Percentiles rank a stretch among this genome's conserved stretches.
Conservation (phyloP, 441 rosid genomes). For the Dalechampia spathulata region DNA sequence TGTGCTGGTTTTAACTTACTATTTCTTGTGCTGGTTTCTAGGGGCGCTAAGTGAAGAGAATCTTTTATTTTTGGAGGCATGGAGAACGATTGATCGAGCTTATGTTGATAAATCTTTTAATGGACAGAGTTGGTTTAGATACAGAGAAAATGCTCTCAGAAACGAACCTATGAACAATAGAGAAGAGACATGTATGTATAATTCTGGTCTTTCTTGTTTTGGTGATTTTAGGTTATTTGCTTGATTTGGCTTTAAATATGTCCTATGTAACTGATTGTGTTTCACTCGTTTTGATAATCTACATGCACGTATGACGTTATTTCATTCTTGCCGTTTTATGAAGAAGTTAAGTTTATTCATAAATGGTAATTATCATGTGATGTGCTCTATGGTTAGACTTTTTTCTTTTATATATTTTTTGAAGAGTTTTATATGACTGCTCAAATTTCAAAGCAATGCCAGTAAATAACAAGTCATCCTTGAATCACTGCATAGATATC, state of each 20-base stretch:
- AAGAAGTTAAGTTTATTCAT: no score
- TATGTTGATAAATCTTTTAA: conserved; percentile 84
- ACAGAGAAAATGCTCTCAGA: conserved; percentile 85
- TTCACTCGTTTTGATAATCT: no score
- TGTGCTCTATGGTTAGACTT: no score
- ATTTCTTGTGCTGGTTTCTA: conserved; percentile 17
- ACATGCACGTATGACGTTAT: no score
- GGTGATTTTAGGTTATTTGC: conserved; percentile 10
- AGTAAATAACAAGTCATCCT: no score
- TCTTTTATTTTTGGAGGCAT: conserved; percentile 80
- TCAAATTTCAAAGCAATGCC: neutral
- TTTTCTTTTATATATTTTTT: no score
- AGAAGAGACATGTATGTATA: conserved; percentile 69
- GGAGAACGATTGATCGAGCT: conserved; percentile 96
- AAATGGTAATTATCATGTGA: no score
- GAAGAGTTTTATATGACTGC: neutral
- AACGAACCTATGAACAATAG: conserved; percentile 83
- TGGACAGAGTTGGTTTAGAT: conserved; percentile 97
- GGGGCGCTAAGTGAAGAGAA: conserved; percentile 78
- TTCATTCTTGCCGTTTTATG: no score
- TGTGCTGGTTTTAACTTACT: conserved; percentile 4
- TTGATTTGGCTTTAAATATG: no score
- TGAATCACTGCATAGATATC: no score
- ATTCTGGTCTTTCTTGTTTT: neutral
- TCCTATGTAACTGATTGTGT: no score